Evolutionary conservation across 1,284 basidiomycete species (phyloP).

Genomic region (Melampsora larici-populina): DNA sequence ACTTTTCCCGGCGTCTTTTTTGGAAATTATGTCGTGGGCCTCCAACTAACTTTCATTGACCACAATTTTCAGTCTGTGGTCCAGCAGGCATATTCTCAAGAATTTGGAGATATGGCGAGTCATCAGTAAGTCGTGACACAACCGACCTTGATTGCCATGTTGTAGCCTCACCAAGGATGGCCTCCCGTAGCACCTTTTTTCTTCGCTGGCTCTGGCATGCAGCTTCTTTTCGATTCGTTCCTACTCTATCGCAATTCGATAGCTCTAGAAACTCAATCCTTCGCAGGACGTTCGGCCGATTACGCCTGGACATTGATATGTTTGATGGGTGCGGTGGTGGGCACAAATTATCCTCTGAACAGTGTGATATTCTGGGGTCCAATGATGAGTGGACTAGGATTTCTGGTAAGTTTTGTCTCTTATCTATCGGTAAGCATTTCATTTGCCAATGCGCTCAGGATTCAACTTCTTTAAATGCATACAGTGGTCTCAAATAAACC

Average conservation of each 20-base stretch:
- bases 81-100: slow-evolving; percentile 28
- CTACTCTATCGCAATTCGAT: slow-evolving; percentile 43
- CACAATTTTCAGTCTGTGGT: slow-evolving; percentile 19
- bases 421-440: neutral
- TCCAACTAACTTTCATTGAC: neutral
- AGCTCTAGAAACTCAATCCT: slow-evolving; percentile 36
- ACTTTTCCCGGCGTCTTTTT: neutral
- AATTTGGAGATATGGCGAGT: slow-evolving; percentile 40
- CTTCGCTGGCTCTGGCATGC: slow-evolving; percentile 43
- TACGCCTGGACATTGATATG: slow-evolving; percentile 43
- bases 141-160: neutral
- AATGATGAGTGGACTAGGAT: slow-evolving; percentile 41
- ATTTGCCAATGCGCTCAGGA: neutral
- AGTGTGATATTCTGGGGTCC: slow-evolving; percentile 42
- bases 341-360: slow-evolving; percentile 41
- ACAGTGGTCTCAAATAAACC: slow-evolving; percentile 43
- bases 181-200: slow-evolving; percentile 37
- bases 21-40: neutral
- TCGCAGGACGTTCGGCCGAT: slow-evolving; percentile 34
- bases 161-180: too few species aligned
- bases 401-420: slow-evolving; percentile 10
- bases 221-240: slow-evolving; percentile 42
- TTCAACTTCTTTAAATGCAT: neutral
- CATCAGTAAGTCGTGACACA: slow-evolving; percentile 19
- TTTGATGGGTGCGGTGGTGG: slow-evolving; percentile 34